Evolutionary conservation across 2,329 filamentous ascomycete genomes (phyloP).

Genomic region (Aspergillus japonicus): DNA sequence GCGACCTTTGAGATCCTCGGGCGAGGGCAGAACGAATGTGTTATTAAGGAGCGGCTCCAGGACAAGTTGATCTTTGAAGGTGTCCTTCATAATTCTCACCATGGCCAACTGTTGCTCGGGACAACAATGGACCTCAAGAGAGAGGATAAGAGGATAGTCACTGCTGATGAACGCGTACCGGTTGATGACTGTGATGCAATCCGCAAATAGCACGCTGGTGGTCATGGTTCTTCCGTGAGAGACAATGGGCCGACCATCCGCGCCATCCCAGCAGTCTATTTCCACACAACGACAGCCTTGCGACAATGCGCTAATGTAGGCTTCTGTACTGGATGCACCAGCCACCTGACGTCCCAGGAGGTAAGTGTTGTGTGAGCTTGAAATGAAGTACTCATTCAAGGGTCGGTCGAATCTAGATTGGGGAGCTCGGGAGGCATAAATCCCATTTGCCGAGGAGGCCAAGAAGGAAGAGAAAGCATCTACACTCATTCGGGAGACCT

Average conservation of each 20-base stretch:
- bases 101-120: constrained; percentile 79
- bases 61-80: constrained; percentile 78
- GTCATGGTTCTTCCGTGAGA: constrained; percentile 90
- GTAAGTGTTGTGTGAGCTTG: constrained; percentile 98
- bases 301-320: constrained; percentile 84
- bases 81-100: constrained; percentile 83
- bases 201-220: constrained; percentile 81
- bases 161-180: constrained; percentile 89
- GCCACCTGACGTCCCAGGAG: constrained; percentile 86
- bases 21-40: constrained; percentile 71
- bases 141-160: constrained; percentile 88
- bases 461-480: constrained; percentile 76
- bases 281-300: constrained; percentile 93
- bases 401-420: constrained; percentile 72
- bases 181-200: constrained; percentile 89
- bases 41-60: constrained; percentile 70
- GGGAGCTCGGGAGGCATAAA: constrained; percentile 61
- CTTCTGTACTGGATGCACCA: constrained; percentile 88
- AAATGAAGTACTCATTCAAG: constrained; percentile 96
- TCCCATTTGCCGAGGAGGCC: constrained; percentile 69
- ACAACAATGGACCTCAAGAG: constrained; percentile 92
- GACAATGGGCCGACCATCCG: constrained; percentile 81
- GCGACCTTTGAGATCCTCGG: constrained; percentile 76
- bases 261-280: constrained; percentile 96
- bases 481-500: constrained; percentile 67